A percentile compares a stretch with the other conserved stretches of the same genome.
Evolutionary conservation across 2,329 filamentous ascomycete genomes (phyloP).

Genomic region (Pleoardoris graminearum): DNA sequence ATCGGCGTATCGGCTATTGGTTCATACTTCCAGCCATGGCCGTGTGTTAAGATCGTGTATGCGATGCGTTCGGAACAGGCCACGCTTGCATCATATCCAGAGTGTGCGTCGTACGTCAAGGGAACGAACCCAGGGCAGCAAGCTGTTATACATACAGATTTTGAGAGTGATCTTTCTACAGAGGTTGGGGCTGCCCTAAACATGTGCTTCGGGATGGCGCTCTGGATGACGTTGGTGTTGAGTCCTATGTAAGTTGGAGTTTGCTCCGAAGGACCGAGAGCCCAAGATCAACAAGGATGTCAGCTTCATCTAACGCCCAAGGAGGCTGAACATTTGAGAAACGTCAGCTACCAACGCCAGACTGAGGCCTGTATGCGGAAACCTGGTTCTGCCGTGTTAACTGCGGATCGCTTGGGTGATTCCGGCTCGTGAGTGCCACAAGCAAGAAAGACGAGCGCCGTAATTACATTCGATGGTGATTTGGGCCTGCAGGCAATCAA

Average conservation of each 20-base stretch:
- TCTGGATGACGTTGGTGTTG: conserved; percentile 54
- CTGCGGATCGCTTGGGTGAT: conserved; percentile 33
- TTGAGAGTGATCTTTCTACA: conserved; percentile 18
- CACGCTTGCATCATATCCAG: conserved; percentile 46
- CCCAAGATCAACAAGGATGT: not conserved
- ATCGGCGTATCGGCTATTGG: conserved; percentile 42
- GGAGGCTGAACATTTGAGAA: conserved; percentile 58
- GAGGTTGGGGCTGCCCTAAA: conserved; percentile 52
- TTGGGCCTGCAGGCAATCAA: not conserved
- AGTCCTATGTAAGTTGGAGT: conserved; percentile 48
- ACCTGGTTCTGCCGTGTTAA: conserved; percentile 43
- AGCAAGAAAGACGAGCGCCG: conserved; percentile 4
- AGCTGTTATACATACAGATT: conserved; percentile 26
- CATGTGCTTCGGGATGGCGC: conserved; percentile 55
- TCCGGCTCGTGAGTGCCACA: conserved; percentile 27
- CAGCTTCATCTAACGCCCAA: conserved; percentile 51
- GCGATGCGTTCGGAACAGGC: conserved; percentile 24
- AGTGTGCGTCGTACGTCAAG: conserved; percentile 49
- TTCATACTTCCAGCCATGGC: conserved; percentile 43
- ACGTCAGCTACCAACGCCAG: conserved; percentile 61
- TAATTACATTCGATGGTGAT: not conserved
- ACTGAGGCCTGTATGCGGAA: conserved; percentile 56
- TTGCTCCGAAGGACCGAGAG: not conserved
- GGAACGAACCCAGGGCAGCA: conserved; percentile 29
- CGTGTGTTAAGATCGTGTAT: conserved; percentile 57